Evolutionary conservation across 2,329 filamentous ascomycete species (phyloP).

Genomic region (Stagonosporopsis vannaccii): DNA sequence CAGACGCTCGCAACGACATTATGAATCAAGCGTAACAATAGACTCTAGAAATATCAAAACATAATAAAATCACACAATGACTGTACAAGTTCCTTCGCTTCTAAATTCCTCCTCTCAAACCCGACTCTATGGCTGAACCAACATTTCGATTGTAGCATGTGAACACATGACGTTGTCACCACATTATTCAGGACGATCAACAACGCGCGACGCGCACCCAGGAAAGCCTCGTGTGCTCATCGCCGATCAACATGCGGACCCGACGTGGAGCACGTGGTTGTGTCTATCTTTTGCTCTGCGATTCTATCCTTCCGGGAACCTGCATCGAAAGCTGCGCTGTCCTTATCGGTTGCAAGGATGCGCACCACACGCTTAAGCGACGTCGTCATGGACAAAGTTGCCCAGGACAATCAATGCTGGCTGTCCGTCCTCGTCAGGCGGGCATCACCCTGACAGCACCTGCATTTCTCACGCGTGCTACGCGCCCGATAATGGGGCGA

Average conservation of each 20-base stretch:
- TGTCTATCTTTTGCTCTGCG: constrained; percentile 13
- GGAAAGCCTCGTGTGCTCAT: neutral
- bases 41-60: constrained; percentile 5
- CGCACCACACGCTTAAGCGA: neutral
- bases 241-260: constrained; percentile 12
- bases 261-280: constrained; percentile 13
- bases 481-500: neutral
- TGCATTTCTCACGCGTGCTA: neutral
- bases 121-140: neutral
- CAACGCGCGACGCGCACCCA: constrained; percentile 1
- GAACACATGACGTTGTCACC: constrained; percentile 6
- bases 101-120: neutral
- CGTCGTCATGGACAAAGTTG: neutral
- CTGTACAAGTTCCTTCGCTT: neutral
- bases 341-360: constrained; percentile 2
- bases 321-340: constrained; percentile 8
- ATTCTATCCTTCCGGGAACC: constrained; percentile 16
- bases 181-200: neutral
- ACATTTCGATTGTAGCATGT: constrained; percentile 4
- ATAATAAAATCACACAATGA: constrained; percentile 12
- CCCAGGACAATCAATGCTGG: neutral
- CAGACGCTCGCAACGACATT: constrained; percentile 13
- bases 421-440: neutral
- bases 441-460: neutral
- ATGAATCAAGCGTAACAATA: constrained; percentile 5